Evolutionary conservation across 2,329 filamentous ascomycete genomes (phyloP), one percentile per base, ranked within the genome.

Genomic region (Periconia sp.): DNA sequence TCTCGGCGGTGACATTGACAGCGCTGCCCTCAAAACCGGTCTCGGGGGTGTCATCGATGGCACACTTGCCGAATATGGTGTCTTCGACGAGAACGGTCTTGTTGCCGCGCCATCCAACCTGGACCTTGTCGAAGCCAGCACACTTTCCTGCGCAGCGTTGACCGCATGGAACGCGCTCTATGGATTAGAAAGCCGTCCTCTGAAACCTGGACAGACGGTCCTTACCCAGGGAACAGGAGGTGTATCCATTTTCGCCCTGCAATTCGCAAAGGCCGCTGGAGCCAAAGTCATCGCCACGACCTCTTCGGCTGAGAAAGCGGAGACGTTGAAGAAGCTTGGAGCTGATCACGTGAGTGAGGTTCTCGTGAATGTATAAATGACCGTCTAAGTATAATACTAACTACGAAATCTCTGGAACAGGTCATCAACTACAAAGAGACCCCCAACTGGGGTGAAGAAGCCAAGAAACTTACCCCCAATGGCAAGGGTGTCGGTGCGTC

Each of bases 181-280:
- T 57, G 81, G 81, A 11, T 61, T 82, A 5, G 66, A 76, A 59
- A 70, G 71, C 42, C 68, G 66, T 52, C 63, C 64, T 6, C 51
- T 74, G 30, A 74, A 74, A 57, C 66, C 69, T 9, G 73, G 74
- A 6, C 66, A 75, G 15, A 76, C 68, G 49, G 85, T 90, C 2
- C 77, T 90, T 33, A 85, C 85, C 1, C 85, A 89, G 71, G 87
- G 87, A n/a, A 89, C 86, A 0, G 87, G 87, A 18, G 87, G 87
- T 53, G 87, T 90, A 8, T 83, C 80, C 57, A 79, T 89, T 55
- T 88, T 88, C 54, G 86, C 81, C 3, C 69, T 89, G n/a, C 86
- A 76, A 56, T 80, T 81, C 54, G 79, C 78, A 30, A 78, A 79
- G 53, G 81, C 82, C 0, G 77, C 77, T 0, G 83, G 82, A 27